Conservation (phyloP, 345 rosid species). For the Adansonia digitata region DNA sequence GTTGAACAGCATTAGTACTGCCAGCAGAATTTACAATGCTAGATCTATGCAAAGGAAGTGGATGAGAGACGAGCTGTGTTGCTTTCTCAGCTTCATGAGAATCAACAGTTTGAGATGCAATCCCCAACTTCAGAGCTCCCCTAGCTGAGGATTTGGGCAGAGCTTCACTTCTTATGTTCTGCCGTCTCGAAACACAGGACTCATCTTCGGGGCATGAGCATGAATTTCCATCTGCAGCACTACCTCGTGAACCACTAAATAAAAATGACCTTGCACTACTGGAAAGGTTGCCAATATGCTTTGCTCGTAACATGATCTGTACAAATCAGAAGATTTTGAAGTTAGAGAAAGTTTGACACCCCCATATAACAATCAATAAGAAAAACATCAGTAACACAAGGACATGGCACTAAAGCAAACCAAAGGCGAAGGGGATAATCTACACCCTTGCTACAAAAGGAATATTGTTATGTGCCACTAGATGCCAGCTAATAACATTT, state of each 20-base stretch:
- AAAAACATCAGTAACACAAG: not conserved
- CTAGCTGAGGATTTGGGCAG: conserved; percentile 29
- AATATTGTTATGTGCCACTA: not conserved
- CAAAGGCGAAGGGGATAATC: not conserved
- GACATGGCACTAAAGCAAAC: not conserved
- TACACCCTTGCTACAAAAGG: not conserved
- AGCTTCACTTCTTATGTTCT: conserved; percentile 38
- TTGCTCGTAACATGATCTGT: conserved; percentile 69
- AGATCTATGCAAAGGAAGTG: conserved; percentile 35
- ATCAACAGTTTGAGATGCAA: conserved; percentile 27
- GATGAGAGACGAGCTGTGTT: conserved; percentile 37
- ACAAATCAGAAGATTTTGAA: conserved; percentile 15
- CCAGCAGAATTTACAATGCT: conserved; percentile 49
- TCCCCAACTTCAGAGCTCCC: conserved; percentile 29
- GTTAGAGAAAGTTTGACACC: not conserved
- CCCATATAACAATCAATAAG: not conserved
- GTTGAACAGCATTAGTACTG: conserved; percentile 29
- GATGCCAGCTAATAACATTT: not conserved
- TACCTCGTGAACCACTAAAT: conserved; percentile 55
- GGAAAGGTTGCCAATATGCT: conserved; percentile 67
- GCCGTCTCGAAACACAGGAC: conserved; percentile 54
- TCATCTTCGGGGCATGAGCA: conserved; percentile 76
- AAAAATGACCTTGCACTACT: conserved; percentile 64
- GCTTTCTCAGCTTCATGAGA: conserved; percentile 3
- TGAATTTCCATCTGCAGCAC: conserved; percentile 64